phyloP scores from a whole-genome alignment of 2,329 filamentous ascomycete species.

The Cladosporium colombiae region DNA sequence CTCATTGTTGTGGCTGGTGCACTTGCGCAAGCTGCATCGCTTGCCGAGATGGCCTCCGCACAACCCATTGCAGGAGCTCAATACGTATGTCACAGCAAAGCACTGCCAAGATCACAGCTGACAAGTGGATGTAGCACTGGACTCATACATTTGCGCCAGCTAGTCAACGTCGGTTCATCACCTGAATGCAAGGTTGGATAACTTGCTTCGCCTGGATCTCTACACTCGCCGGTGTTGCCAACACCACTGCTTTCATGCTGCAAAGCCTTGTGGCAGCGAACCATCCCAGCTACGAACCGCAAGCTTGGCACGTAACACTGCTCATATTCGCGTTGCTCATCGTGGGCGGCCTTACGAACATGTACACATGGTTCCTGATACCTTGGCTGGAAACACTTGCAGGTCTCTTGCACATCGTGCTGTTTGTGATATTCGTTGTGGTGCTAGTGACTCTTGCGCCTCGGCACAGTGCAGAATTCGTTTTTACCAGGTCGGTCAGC shows the following conservation, averaged over 20 bases:
- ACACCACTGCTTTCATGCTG: constrained; percentile 40
- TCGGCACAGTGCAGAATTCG: constrained; percentile 26
- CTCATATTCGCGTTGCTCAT: constrained; percentile 43
- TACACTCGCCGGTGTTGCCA: constrained; percentile 30
- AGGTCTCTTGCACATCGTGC: constrained; percentile 28
- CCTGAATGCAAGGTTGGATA: constrained; percentile 41
- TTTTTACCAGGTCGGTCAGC: constrained; percentile 24
- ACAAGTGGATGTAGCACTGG: constrained; percentile 24
- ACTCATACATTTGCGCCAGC: constrained; percentile 28
- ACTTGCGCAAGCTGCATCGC: constrained; percentile 27
- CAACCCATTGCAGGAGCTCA: constrained; percentile 34
- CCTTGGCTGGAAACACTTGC: constrained; percentile 29
- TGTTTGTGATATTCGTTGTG: constrained; percentile 29
- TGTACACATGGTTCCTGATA: constrained; percentile 42
- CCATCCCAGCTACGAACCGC: constrained; percentile 36
- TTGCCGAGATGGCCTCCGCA: constrained; percentile 31
- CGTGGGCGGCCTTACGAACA: constrained; percentile 34
- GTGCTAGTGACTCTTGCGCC: constrained; percentile 27
- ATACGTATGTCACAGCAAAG: constrained; percentile 18
- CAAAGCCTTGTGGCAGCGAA: constrained; percentile 38
- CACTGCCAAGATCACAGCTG: neutral
- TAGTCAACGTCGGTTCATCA: constrained; percentile 28
- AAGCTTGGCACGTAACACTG: constrained; percentile 43
- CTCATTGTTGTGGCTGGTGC: constrained; percentile 29
- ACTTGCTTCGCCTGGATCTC: constrained; percentile 46